Base-by-base conservation (phyloP, 352 stramenopile genomes). In the Phytopythium kandeliae region DNA sequence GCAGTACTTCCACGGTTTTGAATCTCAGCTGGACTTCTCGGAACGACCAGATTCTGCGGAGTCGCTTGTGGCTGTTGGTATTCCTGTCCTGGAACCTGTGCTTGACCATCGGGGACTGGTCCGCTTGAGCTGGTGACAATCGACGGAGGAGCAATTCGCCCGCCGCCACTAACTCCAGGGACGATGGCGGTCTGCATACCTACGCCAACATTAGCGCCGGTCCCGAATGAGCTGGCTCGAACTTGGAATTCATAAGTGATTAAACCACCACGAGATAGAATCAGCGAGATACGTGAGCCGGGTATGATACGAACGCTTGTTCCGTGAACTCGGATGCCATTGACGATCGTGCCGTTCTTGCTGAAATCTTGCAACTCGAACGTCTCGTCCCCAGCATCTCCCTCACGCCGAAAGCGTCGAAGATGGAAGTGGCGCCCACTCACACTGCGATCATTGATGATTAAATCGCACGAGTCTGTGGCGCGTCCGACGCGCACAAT, bases 301-400 rank as follows among this genome's bases (percentile, higher is more conserved):
- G 82, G 62, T 0, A 69, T 78, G 11, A 95, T 67, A 3, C 74
- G 75, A 30, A 89, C 71, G 41, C 70, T 91, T 0, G 82, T 86
- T 31, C 83, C 83, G 52, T 95, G 85, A 12, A 95, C 72, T 5
- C 85, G 73, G 10, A 93, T 81, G n/a, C 85, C 85, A 40, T 95
- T 92, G 2, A 95, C 85, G 24, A 95, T 93, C 0, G 82, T 95
- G 2, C 85, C 85, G 41, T 95, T 95, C 56, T 95, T 95, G 55
- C 82, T 93, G 47, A 93, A 94, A 28, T 95, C 85, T 61, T 93
- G 82, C 17, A 95, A 65, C 51, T 95, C 85, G 41, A 71, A 93
- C 34, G 73, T 80, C 21, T 90, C 78, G 46, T 90, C 78, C 0
- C 50, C 30, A 15, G 37, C 50, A 12, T 85, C 70, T n/a, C 46